phyloP scores from a whole-genome alignment of 768 basidiomycete species.

The Lentinus tigrinus region DNA sequence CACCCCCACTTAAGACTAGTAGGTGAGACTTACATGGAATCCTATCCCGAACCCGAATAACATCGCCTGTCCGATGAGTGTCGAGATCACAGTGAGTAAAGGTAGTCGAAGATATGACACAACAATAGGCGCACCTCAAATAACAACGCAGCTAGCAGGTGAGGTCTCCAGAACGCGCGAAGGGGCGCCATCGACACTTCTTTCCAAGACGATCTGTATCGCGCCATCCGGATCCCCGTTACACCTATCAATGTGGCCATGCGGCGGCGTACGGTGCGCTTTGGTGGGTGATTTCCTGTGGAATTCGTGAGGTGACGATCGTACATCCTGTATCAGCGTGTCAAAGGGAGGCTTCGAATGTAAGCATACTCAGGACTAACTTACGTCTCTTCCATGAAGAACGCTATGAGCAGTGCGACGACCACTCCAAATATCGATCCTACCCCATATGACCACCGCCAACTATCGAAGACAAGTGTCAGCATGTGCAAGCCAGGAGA shows the following conservation, averaged over 20 bases:
- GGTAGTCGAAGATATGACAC: neutral
- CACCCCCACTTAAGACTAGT: too few species aligned
- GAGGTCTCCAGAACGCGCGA: slow-evolving; percentile 61
- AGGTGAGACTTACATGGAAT: slow-evolving; percentile 42
- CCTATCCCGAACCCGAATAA: slow-evolving; percentile 65
- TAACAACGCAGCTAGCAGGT: slow-evolving; percentile 47
- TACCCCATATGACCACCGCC: slow-evolving; percentile 67
- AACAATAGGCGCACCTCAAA: slow-evolving; percentile 42
- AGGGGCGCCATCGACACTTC: slow-evolving; percentile 44
- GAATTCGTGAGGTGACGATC: slow-evolving; percentile 48
- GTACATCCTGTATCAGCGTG: slow-evolving; percentile 48
- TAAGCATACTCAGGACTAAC: slow-evolving; percentile 15
- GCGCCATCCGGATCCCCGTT: slow-evolving; percentile 55
- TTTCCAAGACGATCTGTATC: slow-evolving; percentile 50
- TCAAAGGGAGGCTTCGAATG: neutral
- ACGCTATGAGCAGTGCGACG: slow-evolving; percentile 52
- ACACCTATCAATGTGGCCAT: slow-evolving; percentile 60
- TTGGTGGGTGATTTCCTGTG: slow-evolving; percentile 40
- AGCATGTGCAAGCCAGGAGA: neutral
- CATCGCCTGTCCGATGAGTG: too few species aligned
- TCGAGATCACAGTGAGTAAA: neutral
- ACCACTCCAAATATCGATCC: slow-evolving; percentile 55
- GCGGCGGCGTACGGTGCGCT: slow-evolving; percentile 45
- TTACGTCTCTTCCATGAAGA: slow-evolving; percentile 69
- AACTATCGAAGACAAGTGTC: slow-evolving; percentile 28